phyloP scores from a whole-genome alignment of 192 early-diverging fungal genomes.

The Lunasporangiospora selenospora region DNA sequence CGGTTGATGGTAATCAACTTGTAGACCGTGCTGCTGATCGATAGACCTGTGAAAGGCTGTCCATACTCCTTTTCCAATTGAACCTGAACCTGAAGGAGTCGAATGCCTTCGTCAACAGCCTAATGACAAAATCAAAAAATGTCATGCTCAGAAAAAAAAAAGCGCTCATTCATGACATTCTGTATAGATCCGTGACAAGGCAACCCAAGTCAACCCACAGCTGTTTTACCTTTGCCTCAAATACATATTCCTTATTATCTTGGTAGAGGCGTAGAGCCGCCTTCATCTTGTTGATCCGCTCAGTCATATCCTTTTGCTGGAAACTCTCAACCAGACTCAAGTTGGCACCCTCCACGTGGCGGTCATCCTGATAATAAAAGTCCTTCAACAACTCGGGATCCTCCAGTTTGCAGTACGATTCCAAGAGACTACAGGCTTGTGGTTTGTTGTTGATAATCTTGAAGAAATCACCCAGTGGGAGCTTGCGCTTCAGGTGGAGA shows the following conservation, averaged over 20 bases:
- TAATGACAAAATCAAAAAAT: slow-evolving; percentile 23
- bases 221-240: slow-evolving; percentile 79
- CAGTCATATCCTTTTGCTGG: slow-evolving; percentile 56
- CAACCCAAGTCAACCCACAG: too few relatives aligned
- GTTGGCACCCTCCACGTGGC: slow-evolving; percentile 69
- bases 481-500: slow-evolving; percentile 87
- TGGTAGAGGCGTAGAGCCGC: slow-evolving; percentile 73
- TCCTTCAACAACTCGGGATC: slow-evolving; percentile 82
- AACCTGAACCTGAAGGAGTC: slow-evolving; percentile 74
- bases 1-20: slow-evolving; percentile 79
- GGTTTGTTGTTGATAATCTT: slow-evolving; percentile 79
- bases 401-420: slow-evolving; percentile 82
- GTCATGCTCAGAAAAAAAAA: background rate
- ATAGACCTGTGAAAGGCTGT: slow-evolving; percentile 71
- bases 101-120: slow-evolving; percentile 83
- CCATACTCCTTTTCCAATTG: slow-evolving; percentile 78
- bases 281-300: slow-evolving; percentile 74
- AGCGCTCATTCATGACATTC: too few relatives aligned
- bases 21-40: slow-evolving; percentile 86
- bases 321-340: slow-evolving; percentile 60
- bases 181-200: too few relatives aligned
- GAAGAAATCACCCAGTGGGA: slow-evolving; percentile 91
- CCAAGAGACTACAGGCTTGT: slow-evolving; percentile 84
- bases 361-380: slow-evolving; percentile 98
- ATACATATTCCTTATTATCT: slow-evolving; percentile 70